Evolutionary conservation across 2,329 filamentous ascomycete genomes (phyloP).

Genomic region (Beauveria brongniartii): DNA sequence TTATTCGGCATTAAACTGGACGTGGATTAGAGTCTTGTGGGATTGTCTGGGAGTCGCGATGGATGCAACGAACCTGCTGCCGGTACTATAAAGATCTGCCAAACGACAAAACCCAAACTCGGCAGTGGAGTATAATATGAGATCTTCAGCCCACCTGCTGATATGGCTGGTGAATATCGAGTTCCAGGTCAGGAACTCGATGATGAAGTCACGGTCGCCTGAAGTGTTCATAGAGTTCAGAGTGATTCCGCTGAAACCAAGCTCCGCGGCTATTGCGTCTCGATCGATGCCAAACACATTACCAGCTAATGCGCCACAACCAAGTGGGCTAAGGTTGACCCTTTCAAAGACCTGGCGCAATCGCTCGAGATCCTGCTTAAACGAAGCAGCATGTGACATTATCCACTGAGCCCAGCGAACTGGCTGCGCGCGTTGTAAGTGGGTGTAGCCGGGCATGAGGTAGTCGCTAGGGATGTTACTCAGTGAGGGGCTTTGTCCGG

Average conservation of each 20-base stretch:
- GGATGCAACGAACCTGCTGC: conserved; percentile 39
- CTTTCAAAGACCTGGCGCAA: conserved; percentile 63
- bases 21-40: conserved; percentile 5
- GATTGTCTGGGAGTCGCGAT: not conserved
- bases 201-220: conserved; percentile 63
- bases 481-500: conserved; percentile 9
- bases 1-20: conserved; percentile 62
- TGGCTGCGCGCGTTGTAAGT: conserved; percentile 73
- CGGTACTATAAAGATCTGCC: conserved; percentile 73
- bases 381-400: conserved; percentile 64
- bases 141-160: conserved; percentile 69
- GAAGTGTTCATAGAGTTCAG: conserved; percentile 65
- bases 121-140: conserved; percentile 72
- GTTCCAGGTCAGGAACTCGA: conserved; percentile 65
- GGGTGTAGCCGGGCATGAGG: conserved; percentile 84
- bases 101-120: conserved; percentile 72
- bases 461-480: conserved; percentile 36
- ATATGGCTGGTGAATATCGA: conserved; percentile 63
- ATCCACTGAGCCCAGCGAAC: conserved; percentile 79
- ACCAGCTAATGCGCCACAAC: conserved; percentile 19
- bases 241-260: conserved; percentile 61
- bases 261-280: conserved; percentile 41
- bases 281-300: conserved; percentile 24
- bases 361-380: conserved; percentile 67
- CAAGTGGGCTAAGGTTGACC: conserved; percentile 58